These are phyloP conservation scores for Coemansia sp. DNA, from an alignment of 192 early-diverging fungal species.

Conservation along the genomic window DNA sequence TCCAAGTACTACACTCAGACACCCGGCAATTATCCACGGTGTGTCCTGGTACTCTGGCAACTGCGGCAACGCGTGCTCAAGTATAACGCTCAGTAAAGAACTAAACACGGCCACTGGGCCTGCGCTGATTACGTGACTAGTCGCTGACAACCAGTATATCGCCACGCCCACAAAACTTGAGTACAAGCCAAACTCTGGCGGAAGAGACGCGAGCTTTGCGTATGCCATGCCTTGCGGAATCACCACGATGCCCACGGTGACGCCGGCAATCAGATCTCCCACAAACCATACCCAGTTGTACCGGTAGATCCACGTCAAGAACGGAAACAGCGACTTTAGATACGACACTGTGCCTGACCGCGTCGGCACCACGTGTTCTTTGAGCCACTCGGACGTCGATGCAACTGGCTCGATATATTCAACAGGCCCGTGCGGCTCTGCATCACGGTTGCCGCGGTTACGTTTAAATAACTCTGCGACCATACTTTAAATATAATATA, in stretches of 20 bases:
- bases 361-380: slow-evolving; percentile 27
- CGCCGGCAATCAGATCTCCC: slow-evolving; percentile 68
- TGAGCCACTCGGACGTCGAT: slow-evolving; percentile 41
- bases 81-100: slow-evolving; percentile 68
- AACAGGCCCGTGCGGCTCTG: slow-evolving; percentile 10
- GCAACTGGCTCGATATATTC: slow-evolving; percentile 46
- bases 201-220: slow-evolving; percentile 71
- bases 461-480: slow-evolving; percentile 4
- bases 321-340: slow-evolving; percentile 48
- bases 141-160: slow-evolving; percentile 71
- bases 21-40: slow-evolving; percentile 50
- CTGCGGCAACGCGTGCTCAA: slow-evolving; percentile 35
- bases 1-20: slow-evolving; percentile 73
- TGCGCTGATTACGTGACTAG: slow-evolving; percentile 72
- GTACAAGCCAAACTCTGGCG: slow-evolving; percentile 75
- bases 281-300: slow-evolving; percentile 63
- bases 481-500: neutral
- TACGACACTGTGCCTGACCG: slow-evolving; percentile 13
- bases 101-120: slow-evolving; percentile 80
- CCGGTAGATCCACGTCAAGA: slow-evolving; percentile 50
- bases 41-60: slow-evolving; percentile 59
- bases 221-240: slow-evolving; percentile 76
- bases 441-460: neutral
- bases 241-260: slow-evolving; percentile 73
- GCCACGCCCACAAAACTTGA: slow-evolving; percentile 70